These are phyloP conservation scores for Botryotinia globosa DNA, from an alignment of 2,329 filamentous ascomycete species.

Conservation along the genomic window DNA sequence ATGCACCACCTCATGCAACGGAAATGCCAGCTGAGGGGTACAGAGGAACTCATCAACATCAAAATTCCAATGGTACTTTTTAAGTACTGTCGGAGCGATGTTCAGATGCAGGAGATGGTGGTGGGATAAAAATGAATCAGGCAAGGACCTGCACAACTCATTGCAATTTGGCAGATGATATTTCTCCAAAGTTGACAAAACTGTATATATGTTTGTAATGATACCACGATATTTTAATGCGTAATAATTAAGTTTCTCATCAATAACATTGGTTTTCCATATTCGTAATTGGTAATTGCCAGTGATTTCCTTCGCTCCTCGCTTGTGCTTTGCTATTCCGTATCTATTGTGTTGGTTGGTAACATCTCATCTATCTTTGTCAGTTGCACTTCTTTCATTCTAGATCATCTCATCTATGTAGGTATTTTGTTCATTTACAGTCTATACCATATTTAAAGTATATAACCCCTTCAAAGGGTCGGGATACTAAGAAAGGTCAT, in stretches of 20 bases:
- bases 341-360: neutral
- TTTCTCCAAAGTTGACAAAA: neutral
- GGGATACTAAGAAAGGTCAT: neutral
- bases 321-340: neutral
- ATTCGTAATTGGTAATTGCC: no score
- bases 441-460: neutral
- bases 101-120: neutral
- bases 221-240: constrained; percentile 15
- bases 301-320: neutral
- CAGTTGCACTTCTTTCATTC: neutral
- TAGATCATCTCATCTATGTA: neutral
- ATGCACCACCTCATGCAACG: neutral
- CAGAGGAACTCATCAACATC: neutral
- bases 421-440: neutral
- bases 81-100: neutral
- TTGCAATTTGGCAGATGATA: neutral
- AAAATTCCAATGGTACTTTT: neutral
- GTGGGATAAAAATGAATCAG: neutral
- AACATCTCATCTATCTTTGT: neutral
- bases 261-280: neutral
- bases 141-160: neutral
- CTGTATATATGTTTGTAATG: neutral
- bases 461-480: neutral
- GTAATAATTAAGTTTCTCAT: neutral
- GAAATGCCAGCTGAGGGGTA: neutral